Percentiles rank a stretch among this genome's conserved stretches.
These are phyloP conservation scores for Talaromyces thailandensis DNA, from an alignment of 495 filamentous ascomycete species.

Conservation along the genomic window DNA sequence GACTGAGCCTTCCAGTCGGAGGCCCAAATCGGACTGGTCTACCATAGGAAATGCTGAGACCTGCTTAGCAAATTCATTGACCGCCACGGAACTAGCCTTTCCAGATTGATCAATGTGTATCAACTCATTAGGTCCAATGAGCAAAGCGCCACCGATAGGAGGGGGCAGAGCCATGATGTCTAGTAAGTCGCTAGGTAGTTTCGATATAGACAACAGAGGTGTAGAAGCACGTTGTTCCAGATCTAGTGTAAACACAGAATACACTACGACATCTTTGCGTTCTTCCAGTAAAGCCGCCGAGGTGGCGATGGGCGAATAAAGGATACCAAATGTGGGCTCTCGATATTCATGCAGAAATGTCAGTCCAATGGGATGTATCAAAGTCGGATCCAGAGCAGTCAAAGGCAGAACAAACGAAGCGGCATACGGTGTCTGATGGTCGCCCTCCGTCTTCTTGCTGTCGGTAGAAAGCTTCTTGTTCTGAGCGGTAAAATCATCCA, in stretches of 20 bases:
- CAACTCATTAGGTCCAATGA: conserved; percentile 81
- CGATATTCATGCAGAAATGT: conserved; percentile 95
- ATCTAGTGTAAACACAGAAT: conserved; percentile 91
- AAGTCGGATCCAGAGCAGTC: conserved; percentile 74
- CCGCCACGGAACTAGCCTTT: conserved; percentile 86
- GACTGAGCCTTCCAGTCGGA: conserved; percentile 74
- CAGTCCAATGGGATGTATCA: conserved; percentile 82
- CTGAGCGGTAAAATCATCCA: conserved; percentile 17
- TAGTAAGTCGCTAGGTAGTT: conserved; percentile 83
- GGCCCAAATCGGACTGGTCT: conserved; percentile 73
- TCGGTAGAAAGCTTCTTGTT: not conserved
- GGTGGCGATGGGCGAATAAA: conserved; percentile 65
- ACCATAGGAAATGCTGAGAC: conserved; percentile 70
- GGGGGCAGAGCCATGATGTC: conserved; percentile 74
- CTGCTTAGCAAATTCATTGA: conserved; percentile 78
- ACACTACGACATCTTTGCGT: conserved; percentile 75
- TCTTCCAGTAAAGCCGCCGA: conserved; percentile 65
- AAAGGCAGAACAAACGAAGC: conserved; percentile 87
- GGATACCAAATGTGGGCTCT: conserved; percentile 91
- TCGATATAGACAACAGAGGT: conserved; percentile 74
- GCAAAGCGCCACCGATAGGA: conserved; percentile 78
- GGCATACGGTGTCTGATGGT: conserved; percentile 66
- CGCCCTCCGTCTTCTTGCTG: conserved; percentile 36
- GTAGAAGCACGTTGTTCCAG: conserved; percentile 91
- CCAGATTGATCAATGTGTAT: conserved; percentile 95